Evolutionary conservation across 352 stramenopile genomes (phyloP), one percentile per base, ranked within the genome.

Genomic region (Phytopythium sindhum): DNA sequence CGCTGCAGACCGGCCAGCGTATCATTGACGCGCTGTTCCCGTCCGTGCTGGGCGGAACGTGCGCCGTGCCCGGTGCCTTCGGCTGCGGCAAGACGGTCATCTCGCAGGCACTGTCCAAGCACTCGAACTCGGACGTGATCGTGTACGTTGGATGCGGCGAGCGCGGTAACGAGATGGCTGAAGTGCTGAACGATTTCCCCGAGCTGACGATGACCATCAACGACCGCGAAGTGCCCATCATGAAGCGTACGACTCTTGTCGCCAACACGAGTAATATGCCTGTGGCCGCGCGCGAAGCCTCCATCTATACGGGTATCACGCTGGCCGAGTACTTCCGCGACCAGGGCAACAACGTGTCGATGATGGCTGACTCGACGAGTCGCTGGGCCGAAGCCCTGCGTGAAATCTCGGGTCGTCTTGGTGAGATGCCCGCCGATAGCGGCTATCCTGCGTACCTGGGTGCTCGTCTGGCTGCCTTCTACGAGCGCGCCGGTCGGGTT

Each of bases 201-300:
- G 97, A 99, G 77, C 83, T 99, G 24, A 99, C 96, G 33, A 99
- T 99, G 91, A 98, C 94, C 10, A 84, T 99, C 45, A 98, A 99
- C 64, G 97, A 98, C 64, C 97, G 97, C 44, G 87, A 96, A 61
- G 87, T 99, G 70, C 97, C 96, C 57, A 99, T 99, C 83, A 99
- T 99, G 98, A 99, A 99, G 84, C 97, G 98, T 66, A 99, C 97
- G 44, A 98, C 96, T 48, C 81, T 99, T 33, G 97, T 99, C 58
- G 97, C 97, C 59, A 99, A 99, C 84, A 99, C 98, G n/a, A 99
- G 96, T 79, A 99, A 99, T 91, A 99, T 99, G 98, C 98, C 98
- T 54, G 98, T 99, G 72, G 98, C 98, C 55, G 98, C 98, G 29
- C 97, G 98, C 85, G 98, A 99, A 81, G 98, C 98, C 31, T 99